Evolutionary conservation across 2,329 filamentous ascomycete genomes (phyloP), one percentile per base, ranked within the genome.

Genomic region (Reticulascus tulasneorum): DNA sequence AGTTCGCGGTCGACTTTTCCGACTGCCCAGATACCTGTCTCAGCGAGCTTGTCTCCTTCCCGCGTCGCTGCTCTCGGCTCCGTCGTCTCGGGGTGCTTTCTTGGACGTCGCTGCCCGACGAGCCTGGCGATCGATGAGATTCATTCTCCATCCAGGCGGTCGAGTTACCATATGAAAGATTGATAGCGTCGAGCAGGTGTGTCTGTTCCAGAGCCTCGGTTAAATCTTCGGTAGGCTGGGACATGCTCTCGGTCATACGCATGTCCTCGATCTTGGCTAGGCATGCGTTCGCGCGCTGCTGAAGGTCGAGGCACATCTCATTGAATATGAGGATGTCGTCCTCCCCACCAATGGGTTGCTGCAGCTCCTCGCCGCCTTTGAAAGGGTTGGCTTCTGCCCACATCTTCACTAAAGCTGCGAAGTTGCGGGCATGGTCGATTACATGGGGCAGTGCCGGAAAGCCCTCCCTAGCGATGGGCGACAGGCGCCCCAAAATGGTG

Each of bases 381-480:
- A 53, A 45, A 12, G 56, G 58, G 47, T 66, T 67, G 5, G 67
- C 57, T 24, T 87, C 82, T 1, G 84, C 71, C 86, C 86, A 94
- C 10, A 93, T 66, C 51, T 85, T 85, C 16, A 94, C 83, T 13
- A 98, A 65, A 23, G 83, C 82, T 1, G 93, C 88, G 50, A 90
- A 89, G 49, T 86, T 90, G 43, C 87, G 79, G 7, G 89, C 80
- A 45, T 90, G 83, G 49, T 98, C 93, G 44, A 98, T 86, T 5
- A 98, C 75, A 56, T 94, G 96, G 1, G 93, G 93, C 11, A 98
- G 69, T 29, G 86, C 93, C 0, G 90, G 91, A 51, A 96, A 95
- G 0, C 93, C 93, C 64, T 98, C 93, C 37, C 87, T 79, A 8
- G 86, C 87, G 1, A 83, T 82, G 9, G 83, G 79, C 7, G 87